A percentile compares a stretch with the other conserved stretches of the same genome.
Conservation (phyloP, 2,329 filamentous ascomycete genomes). For the Fusarium subtropicale region DNA sequence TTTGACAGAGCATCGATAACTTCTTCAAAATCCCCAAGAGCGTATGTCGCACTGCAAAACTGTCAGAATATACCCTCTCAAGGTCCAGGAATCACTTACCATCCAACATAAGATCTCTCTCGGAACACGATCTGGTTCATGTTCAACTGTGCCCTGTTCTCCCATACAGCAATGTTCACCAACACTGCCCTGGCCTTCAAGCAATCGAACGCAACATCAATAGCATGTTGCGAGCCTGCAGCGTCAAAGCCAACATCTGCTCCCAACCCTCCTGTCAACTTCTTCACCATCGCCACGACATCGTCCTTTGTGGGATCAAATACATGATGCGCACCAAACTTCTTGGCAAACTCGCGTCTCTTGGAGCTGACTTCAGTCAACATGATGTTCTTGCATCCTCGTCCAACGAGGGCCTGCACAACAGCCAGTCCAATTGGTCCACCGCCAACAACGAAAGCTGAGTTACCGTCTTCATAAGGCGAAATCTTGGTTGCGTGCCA, state of each 20-base stretch:
- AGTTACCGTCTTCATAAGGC: slow-evolving; percentile 7
- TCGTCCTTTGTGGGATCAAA: slow-evolving; percentile 26
- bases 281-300: slow-evolving; percentile 19
- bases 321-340: slow-evolving; percentile 18
- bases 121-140: slow-evolving; percentile 31
- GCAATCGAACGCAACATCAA: slow-evolving; percentile 18
- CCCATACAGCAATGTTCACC: slow-evolving; percentile 25
- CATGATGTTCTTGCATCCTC: slow-evolving; percentile 26
- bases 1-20: slow-evolving; percentile 20
- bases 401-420: slow-evolving; percentile 1
- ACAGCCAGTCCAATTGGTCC: slow-evolving; percentile 23
- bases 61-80: not conserved
- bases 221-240: slow-evolving; percentile 13
- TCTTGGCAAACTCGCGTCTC: slow-evolving; percentile 22
- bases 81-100: not conserved
- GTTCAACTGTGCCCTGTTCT: slow-evolving; percentile 20
- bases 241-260: slow-evolving; percentile 25
- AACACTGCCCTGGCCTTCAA: slow-evolving; percentile 11
- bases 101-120: slow-evolving; percentile 22
- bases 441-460: slow-evolving; percentile 12
- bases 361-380: slow-evolving; percentile 19
- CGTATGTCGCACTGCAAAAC: not conserved
- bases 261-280: not conserved
- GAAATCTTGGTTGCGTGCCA: slow-evolving; percentile 25
- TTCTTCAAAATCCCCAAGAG: slow-evolving; percentile 19